Evolutionary conservation across 352 stramenopile species (phyloP).

Genomic region (Pythium phragmitis): DNA sequence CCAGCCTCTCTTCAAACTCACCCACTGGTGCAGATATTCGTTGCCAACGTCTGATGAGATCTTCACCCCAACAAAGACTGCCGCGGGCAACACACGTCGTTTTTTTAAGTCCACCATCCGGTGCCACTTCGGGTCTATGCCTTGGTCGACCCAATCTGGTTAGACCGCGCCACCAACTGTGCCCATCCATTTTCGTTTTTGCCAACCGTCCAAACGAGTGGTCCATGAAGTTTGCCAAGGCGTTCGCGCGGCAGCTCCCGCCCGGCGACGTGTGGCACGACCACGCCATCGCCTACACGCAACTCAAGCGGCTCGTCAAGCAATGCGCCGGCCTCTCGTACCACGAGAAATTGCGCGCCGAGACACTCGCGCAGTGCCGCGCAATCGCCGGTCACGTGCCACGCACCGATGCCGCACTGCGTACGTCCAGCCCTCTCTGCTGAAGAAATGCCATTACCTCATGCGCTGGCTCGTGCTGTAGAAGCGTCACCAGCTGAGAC

Average conservation of each 20-base stretch:
- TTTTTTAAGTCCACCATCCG: no score
- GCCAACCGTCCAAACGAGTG: neutral
- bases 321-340: constrained; percentile 11
- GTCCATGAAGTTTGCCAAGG: constrained; percentile 20
- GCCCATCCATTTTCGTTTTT: neutral
- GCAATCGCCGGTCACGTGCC: neutral
- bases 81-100: neutral
- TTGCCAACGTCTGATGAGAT: no score
- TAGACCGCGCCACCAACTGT: no score
- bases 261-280: constrained; percentile 5
- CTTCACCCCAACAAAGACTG: no score
- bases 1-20: no score
- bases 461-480: neutral
- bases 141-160: no score
- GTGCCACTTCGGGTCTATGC: no score
- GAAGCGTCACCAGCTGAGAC: constrained; percentile 5
- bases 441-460: neutral
- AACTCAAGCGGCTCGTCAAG: constrained; percentile 17
- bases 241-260: constrained; percentile 3
- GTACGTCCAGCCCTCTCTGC: constrained; percentile 6
- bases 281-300: constrained; percentile 16
- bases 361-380: constrained; percentile 1
- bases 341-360: constrained; percentile 10
- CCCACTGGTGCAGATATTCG: no score
- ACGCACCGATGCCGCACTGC: constrained; percentile 10